Evolutionary conservation across 2,329 filamentous ascomycete species (phyloP).

Genomic region (Phialophora expanda): DNA sequence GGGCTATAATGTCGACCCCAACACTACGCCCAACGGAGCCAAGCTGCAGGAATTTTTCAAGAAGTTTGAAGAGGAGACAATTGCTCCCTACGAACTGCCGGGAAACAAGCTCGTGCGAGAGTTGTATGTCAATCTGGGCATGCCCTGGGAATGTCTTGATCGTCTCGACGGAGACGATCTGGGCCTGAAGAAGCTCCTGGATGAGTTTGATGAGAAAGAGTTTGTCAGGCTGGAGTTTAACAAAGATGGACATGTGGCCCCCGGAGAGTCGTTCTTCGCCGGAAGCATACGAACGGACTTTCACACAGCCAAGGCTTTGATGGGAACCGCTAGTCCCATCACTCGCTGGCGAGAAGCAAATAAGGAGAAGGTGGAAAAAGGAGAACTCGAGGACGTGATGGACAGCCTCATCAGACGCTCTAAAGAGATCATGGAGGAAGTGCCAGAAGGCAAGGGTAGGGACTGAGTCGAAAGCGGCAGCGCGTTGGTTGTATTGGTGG

Average conservation of each 20-base stretch:
- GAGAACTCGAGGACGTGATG: conserved; percentile 45
- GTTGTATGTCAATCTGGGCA: conserved; percentile 51
- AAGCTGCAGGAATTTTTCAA: conserved; percentile 53
- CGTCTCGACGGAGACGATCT: not conserved
- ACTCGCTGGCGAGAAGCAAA: conserved; percentile 50
- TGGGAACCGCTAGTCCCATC: conserved; percentile 48
- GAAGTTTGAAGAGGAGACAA: conserved; percentile 45
- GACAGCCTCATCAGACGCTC: conserved; percentile 37
- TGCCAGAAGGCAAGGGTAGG: conserved; percentile 39
- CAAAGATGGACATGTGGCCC: conserved; percentile 21
- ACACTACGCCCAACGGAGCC: conserved; percentile 47
- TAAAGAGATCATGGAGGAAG: conserved; percentile 40
- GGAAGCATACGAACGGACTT: conserved; percentile 36
- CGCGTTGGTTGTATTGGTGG: conserved; percentile 37
- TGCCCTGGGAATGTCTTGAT: conserved; percentile 55
- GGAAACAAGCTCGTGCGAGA: conserved; percentile 52
- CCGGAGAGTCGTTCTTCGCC: conserved; percentile 41
- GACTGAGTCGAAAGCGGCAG: conserved; percentile 36
- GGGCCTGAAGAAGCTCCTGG: conserved; percentile 39
- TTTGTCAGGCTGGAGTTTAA: conserved; percentile 32
- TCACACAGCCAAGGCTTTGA: conserved; percentile 38
- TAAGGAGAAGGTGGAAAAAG: conserved; percentile 45
- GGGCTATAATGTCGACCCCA: conserved; percentile 41
- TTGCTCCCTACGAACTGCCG: conserved; percentile 49
- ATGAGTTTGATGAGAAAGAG: conserved; percentile 25